Percentiles rank a stretch among this genome's conserved stretches.
Evolutionary conservation across 1,284 basidiomycete genomes (phyloP).

Genomic region (Cerrena zonata): DNA sequence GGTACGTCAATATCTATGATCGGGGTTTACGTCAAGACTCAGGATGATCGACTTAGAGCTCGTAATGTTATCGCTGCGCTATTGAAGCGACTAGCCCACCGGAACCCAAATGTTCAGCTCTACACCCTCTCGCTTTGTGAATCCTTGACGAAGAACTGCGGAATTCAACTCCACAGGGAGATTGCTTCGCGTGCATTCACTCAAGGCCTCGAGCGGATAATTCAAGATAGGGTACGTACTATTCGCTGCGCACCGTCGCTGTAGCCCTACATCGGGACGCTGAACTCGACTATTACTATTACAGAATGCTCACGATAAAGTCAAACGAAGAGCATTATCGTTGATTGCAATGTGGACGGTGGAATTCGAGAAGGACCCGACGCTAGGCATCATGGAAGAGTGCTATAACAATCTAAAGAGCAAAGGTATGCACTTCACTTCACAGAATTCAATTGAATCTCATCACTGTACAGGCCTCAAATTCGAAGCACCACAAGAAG

Average conservation of each 20-base stretch:
- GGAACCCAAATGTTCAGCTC: conserved; percentile 94
- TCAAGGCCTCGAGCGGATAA: conserved; percentile 76
- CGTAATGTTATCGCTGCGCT: conserved; percentile 81
- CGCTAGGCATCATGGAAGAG: conserved; percentile 87
- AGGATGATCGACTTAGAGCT: conserved; percentile 51
- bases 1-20: too few species aligned
- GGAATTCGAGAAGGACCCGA: conserved; percentile 77
- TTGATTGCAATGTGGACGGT: conserved; percentile 82
- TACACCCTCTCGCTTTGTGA: conserved; percentile 87
- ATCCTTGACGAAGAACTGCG: conserved; percentile 88
- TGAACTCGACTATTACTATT: conserved; percentile 8
- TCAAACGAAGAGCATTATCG: conserved; percentile 68
- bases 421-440: conserved; percentile 58
- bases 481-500: conserved; percentile 62
- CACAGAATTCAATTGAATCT: too few species aligned
- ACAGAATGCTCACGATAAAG: conserved; percentile 84
- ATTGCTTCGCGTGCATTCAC: conserved; percentile 89
- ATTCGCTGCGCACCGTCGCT: not conserved
- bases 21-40: too few species aligned
- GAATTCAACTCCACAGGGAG: conserved; percentile 77
- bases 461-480: conserved; percentile 50
- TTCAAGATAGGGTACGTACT: conserved; percentile 75
- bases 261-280: not conserved
- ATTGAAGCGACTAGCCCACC: conserved; percentile 86
- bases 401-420: conserved; percentile 77